Evolutionary conservation across 2,329 filamentous ascomycete genomes (phyloP).

Genomic region (Thelonectria discophora): DNA sequence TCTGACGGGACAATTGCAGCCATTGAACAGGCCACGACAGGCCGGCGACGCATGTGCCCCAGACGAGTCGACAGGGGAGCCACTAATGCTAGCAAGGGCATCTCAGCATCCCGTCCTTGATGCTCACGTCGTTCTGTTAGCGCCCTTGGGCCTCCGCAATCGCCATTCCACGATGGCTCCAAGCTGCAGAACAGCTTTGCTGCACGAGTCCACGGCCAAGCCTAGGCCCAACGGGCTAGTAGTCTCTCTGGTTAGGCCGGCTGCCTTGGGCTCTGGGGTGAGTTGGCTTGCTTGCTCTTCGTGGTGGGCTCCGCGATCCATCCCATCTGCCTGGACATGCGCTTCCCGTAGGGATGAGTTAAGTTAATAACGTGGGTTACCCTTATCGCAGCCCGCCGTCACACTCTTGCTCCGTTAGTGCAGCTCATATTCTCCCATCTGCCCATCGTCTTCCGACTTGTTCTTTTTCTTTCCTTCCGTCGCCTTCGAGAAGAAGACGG

Average conservation of each 20-base stretch:
- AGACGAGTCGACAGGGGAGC: conserved; percentile 14
- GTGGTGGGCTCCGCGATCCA: conserved; percentile 16
- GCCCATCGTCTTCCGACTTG: conserved; percentile 4
- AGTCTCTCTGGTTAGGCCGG: conserved; percentile 14
- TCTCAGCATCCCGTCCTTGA: conserved; percentile 1
- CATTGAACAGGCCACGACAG: not conserved
- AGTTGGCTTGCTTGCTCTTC: conserved; percentile 1
- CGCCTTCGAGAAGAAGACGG: conserved; percentile 7
- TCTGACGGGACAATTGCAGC: not conserved
- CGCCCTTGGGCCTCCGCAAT: conserved; percentile 14
- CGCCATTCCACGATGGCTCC: conserved; percentile 14
- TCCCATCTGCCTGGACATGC: conserved; percentile 15
- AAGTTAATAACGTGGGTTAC: conserved; percentile 28
- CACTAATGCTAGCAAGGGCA: conserved; percentile 24
- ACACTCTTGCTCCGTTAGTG: conserved; percentile 14
- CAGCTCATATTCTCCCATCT: conserved; percentile 10
- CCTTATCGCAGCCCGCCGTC: conserved; percentile 24
- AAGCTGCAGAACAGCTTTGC: conserved; percentile 3
- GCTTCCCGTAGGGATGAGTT: conserved; percentile 35
- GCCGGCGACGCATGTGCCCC: not conserved
- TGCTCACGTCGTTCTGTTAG: conserved; percentile 20
- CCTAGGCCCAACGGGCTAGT: conserved; percentile 13
- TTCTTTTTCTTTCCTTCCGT: not conserved
- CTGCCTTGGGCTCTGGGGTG: conserved; percentile 9
- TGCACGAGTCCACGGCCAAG: conserved; percentile 1